Base-by-base conservation (phyloP, 192 early-diverging fungal genomes). In the Spizellomyces sp. region DNA sequence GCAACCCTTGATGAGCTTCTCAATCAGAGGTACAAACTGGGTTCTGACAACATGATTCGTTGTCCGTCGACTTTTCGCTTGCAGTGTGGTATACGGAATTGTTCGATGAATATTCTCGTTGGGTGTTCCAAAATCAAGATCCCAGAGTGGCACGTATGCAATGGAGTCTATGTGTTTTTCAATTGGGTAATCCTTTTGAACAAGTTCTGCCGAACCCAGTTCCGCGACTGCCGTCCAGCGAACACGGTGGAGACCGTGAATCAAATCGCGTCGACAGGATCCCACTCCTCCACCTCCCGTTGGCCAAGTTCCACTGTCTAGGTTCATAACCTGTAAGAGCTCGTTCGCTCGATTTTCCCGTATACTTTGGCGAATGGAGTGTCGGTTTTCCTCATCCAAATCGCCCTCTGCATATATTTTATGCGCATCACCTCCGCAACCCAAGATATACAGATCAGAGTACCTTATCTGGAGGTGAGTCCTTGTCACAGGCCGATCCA, bases 211-310 rank as follows among this genome's bases (percentile, higher is more conserved):
- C 2, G 65, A 66, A 8, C 78, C 80, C 48, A 82, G 76, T 61
- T 82, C 80, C 14, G 77, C 80, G 14, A 83, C 42, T 0, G 79
- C 61, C 17, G 66, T 79, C 80, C 80, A 82, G 43, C 80, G 80
- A 45, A 82, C 67, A n/a, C 73, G 36, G n/a, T 69, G 41, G 4
- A 82, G 56, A 17, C 67, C 67, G 48, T 81, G 75, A 64, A 82
- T 77, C 42, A 82, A 47, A 75, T 82, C 80, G 17, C 80, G 65
- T 21, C 80, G 63, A 64, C 80, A 82, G 41, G 70, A 75, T n/a
- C 80, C 80, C 14, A 82, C 80, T 44, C 80, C 80, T 47, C 80
- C 80, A 22, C 80, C 80, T 22, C 80, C 80, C 36, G 80, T 82
- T 14, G 80, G 80, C 79, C 79, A 81, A 3, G 80, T 81, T 21